phyloP scores from a whole-genome alignment of 169 alveolate genomes.

The Babesia caballi region DNA sequence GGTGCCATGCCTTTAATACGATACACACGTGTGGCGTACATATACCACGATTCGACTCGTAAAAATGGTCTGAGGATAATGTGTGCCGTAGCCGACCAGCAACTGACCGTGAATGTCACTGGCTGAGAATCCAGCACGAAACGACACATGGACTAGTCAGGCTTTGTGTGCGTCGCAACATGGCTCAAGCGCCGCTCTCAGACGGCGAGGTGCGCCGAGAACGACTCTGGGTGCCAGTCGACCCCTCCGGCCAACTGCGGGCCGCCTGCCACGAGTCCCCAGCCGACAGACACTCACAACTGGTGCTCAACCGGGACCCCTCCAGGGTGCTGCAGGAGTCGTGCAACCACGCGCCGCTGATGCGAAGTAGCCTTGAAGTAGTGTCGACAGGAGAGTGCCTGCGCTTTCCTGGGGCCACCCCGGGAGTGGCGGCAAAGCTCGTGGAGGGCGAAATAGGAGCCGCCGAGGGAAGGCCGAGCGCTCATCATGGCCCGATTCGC shows the following conservation, averaged over 20 bases:
- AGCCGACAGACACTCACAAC: conserved; percentile 10
- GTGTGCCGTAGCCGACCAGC: no score
- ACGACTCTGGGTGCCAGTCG: conserved; percentile 25
- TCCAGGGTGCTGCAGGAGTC: not conserved
- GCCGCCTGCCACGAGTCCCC: not conserved
- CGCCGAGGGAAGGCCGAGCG: not conserved
- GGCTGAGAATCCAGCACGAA: no score
- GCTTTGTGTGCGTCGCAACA: no score
- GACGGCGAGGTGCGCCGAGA: not conserved
- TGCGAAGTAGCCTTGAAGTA: not conserved
- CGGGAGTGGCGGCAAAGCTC: not conserved
- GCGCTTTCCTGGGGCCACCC: not conserved
- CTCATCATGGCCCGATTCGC: not conserved
- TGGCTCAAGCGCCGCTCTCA: no score
- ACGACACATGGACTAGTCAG: no score
- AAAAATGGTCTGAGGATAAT: no score
- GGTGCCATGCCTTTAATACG: no score
- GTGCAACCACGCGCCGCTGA: not conserved
- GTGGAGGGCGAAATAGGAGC: not conserved
- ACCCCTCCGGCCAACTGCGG: conserved; percentile 22
- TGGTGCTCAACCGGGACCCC: not conserved
- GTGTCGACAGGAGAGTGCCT: conserved; percentile 26
- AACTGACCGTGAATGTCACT: no score
- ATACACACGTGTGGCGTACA: no score
- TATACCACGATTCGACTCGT: no score